phyloP scores from a whole-genome alignment of 768 basidiomycete species.

The Suillus luteus region DNA sequence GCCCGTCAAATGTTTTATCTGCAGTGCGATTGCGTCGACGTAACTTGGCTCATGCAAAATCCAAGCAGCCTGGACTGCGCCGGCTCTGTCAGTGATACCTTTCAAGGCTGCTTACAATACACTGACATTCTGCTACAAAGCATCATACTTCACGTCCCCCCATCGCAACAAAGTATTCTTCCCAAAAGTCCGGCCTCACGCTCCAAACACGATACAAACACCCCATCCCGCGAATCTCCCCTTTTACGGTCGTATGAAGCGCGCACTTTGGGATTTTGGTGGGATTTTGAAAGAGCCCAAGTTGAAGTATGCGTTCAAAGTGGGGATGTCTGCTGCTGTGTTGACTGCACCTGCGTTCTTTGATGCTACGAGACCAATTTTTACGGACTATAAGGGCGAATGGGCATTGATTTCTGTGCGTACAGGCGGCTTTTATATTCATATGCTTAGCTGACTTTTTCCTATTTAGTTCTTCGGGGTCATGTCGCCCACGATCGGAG shows the following conservation, averaged over 20 bases:
- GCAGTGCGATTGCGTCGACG: constrained; percentile 21
- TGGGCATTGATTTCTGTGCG: constrained; percentile 94
- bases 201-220: constrained; percentile 83
- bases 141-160: constrained; percentile 55
- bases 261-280: constrained; percentile 73
- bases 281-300: constrained; percentile 67
- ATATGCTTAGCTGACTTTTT: constrained; percentile 11
- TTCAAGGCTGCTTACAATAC: not conserved
- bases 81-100: constrained; percentile 45
- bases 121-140: constrained; percentile 32
- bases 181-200: constrained; percentile 80
- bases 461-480: constrained; percentile 75
- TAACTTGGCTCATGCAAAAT: constrained; percentile 19
- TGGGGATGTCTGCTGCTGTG: constrained; percentile 79
- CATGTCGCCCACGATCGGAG: constrained; percentile 88
- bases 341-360: constrained; percentile 90
- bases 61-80: constrained; percentile 26
- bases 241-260: constrained; percentile 61
- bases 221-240: constrained; percentile 64
- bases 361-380: constrained; percentile 71
- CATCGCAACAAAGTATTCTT: constrained; percentile 64
- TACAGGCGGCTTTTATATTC: constrained; percentile 17
- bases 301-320: constrained; percentile 86
- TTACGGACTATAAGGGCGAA: constrained; percentile 84
- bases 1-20: constrained; percentile 27